Conservation (phyloP, 805 yeast genomes). For the Hanseniaspora pseudoguilliermondii region DNA sequence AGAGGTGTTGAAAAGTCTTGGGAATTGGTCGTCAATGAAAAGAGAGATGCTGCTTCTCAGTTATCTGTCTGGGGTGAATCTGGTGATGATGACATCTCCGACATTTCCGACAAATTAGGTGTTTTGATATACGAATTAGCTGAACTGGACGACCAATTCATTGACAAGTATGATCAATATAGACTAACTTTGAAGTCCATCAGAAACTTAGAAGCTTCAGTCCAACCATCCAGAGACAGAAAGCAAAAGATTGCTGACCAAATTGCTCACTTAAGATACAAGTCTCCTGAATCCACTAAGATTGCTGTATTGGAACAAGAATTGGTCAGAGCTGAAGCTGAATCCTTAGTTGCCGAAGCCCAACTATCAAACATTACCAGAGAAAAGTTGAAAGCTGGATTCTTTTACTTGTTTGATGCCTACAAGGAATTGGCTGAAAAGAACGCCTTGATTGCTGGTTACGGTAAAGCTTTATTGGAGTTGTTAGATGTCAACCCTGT, state of each 20-base stretch:
- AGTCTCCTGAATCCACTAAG: conserved; percentile 72
- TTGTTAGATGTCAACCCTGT: conserved; percentile 74
- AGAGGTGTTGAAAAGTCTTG: conserved; percentile 68
- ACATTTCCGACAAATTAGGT: conserved; percentile 77
- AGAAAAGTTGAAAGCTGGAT: conserved; percentile 74
- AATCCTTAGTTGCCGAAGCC: conserved; percentile 81
- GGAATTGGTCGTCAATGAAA: conserved; percentile 64
- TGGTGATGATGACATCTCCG: conserved; percentile 74
- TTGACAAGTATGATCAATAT: conserved; percentile 76
- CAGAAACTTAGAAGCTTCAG: conserved; percentile 75
- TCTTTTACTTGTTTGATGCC: conserved; percentile 73
- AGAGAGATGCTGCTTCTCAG: conserved; percentile 72
- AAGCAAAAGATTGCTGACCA: conserved; percentile 75
- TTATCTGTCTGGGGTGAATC: conserved; percentile 78
- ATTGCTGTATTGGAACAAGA: conserved; percentile 75
- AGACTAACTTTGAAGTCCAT: conserved; percentile 69
- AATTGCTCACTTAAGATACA: conserved; percentile 71
- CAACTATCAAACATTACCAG: conserved; percentile 81
- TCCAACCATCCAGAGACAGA: conserved; percentile 79
- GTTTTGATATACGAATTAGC: conserved; percentile 72
- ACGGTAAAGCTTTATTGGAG: conserved; percentile 77
- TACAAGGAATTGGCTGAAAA: conserved; percentile 77
- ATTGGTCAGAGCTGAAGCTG: conserved; percentile 84
- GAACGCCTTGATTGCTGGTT: conserved; percentile 74
- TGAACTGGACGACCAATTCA: conserved; percentile 76